Base-by-base conservation (phyloP, 352 stramenopile species). In the Phytophthora ramorum region DNA sequence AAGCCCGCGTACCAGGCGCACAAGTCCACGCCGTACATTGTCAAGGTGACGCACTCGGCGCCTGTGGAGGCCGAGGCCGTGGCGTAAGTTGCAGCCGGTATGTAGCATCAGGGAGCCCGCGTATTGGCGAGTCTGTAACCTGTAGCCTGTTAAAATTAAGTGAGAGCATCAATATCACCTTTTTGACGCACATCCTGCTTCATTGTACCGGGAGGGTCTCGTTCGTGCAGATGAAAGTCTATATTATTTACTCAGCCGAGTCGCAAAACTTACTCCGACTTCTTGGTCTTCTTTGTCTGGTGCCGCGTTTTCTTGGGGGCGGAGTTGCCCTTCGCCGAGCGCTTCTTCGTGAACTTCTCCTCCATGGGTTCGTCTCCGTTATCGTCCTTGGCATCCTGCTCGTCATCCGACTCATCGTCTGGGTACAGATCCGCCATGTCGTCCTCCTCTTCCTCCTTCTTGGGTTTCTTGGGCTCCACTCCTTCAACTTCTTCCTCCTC, bases 1-100 rank as follows among this genome's bases (percentile, higher is more conserved):
- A 99, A 99, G 83, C 94, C 95, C 16, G 95, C 97, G n/a, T 96
- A 99, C 80, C 90, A 93, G 58, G 83, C 71, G 61, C 93, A 91
- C 79, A 85, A 85, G 64, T 66, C 87, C 63, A 88, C 87, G 58
- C 87, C 84, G 17, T 93, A 95, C 73, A 89, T 93, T 44, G 87
- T 92, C 66, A 88, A 95, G 70, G 77, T 93, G 40, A 92, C 75
- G 58, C 84, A 89, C 70, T 92, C 85, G 58, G 75, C 66, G 34
- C 71, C 78, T 12, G 62, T 44, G 4, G 67, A 71, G 59, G 60
- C 57, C 13, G 61, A 77, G 50, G 75, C 77, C 6, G 76, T 81
- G 62, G 71, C 69, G 40, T 73, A 66, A 76, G 20, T 56, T 63
- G 50, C 45, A 37, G 55, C 58, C 16, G 24, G 47, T 41, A 54